A percentile compares a stretch with the other conserved stretches of the same genome.
Evolutionary conservation across 768 basidiomycete species (phyloP).

Genomic region (Phanerodontia chrysosporium): DNA sequence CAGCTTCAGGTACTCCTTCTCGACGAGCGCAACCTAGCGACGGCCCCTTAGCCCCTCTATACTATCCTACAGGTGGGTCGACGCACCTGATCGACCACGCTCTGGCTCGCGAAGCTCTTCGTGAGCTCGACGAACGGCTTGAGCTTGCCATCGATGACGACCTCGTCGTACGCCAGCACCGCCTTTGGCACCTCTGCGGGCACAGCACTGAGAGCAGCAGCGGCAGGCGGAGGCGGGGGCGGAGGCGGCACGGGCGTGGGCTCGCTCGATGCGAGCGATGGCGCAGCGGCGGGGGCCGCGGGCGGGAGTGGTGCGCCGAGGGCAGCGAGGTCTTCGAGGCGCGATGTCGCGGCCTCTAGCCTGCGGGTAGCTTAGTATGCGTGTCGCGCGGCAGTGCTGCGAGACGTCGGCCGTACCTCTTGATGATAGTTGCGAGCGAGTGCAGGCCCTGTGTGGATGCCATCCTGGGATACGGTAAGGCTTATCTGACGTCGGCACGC

Average conservation of each 20-base stretch:
- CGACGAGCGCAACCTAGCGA: constrained; percentile 61
- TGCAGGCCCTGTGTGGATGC: constrained; percentile 46
- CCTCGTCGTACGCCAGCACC: constrained; percentile 70
- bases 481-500: background rate
- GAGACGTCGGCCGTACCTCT: constrained; percentile 51
- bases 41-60: background rate
- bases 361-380: constrained; percentile 33
- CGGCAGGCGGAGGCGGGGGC: constrained; percentile 31
- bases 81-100: constrained; percentile 75
- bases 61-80: background rate
- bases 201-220: constrained; percentile 33
- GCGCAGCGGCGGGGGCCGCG: constrained; percentile 11
- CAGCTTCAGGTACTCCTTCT: constrained; percentile 62
- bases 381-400: background rate
- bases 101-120: constrained; percentile 60
- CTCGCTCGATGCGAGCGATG: constrained; percentile 11
- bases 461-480: constrained; percentile 10
- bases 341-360: constrained; percentile 88
- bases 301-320: constrained; percentile 27
- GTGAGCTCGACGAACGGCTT: constrained; percentile 74
- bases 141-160: constrained; percentile 68
- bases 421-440: constrained; percentile 78
- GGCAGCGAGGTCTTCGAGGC: constrained; percentile 85
- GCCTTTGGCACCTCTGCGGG: constrained; percentile 48
- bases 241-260: constrained; percentile 22